Evolutionary conservation across 2,329 filamentous ascomycete genomes (phyloP), one percentile per base, ranked within the genome.

Genomic region (Ceratocystis alfenasii): DNA sequence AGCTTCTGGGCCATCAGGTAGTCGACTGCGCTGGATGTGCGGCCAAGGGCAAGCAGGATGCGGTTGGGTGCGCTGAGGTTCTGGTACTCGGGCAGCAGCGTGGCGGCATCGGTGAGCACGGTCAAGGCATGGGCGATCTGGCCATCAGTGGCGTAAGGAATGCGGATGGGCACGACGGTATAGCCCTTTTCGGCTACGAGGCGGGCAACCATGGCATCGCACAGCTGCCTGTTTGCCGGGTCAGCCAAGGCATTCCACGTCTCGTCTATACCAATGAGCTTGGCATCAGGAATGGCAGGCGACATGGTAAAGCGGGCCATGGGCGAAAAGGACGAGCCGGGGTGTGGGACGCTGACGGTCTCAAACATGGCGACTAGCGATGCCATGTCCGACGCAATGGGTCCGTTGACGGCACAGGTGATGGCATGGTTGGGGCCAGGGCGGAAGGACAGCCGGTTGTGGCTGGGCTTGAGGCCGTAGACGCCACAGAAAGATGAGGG

Each of bases 51-150:
- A 48, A 91, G 77, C 3, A 91, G 78, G 45, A 91, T 78, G 67
- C 84, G 83, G 74, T 86, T 89, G 0, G 84, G 78, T 0, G 83
- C 75, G 0, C 84, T 83, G 48, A 87, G 76, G 28, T 79, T 77
- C 4, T 74, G 71, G 0, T 79, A 75, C 15, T 84, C 73, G 2
- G 77, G 67, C 74, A 82, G 70, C 17, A 81, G 69, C 0, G 78
- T 77, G 1, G 78, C 75, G 0, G 74, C 79, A 53, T 92, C 88
- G 6, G 81, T 80, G 64, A 92, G 81, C 68, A 91, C 88, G 0
- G 88, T 89, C 68, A 92, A 74, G 25, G 86, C 85, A 73, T 92
- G 88, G 0, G 88, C 87, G 22, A 83, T 79, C 73, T 90, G 87
- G 25, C 86, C 87, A 70, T 89, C 81, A 10, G 78, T 72, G 0